Evolutionary conservation across 345 rosid species (phyloP).

Genomic region (Eucalyptus sp.): DNA sequence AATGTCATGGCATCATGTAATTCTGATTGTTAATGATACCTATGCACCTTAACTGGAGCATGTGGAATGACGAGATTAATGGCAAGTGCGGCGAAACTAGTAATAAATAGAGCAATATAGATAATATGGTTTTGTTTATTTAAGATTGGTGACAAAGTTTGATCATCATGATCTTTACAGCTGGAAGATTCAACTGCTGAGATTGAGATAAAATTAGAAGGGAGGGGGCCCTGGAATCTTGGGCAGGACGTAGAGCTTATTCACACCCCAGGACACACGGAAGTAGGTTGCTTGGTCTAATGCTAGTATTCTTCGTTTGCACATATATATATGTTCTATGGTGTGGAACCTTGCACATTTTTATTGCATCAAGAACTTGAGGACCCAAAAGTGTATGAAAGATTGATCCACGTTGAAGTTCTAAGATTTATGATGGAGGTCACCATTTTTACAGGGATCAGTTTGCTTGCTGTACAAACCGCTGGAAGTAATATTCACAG

Average conservation of each 20-base stretch:
- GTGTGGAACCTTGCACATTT: not conserved
- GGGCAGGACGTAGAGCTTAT: constrained; percentile 32
- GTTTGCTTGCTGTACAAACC: constrained; percentile 21
- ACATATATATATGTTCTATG: not conserved
- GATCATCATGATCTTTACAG: constrained; percentile 1
- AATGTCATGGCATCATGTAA: not conserved
- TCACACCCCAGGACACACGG: constrained; percentile 48
- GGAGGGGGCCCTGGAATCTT: constrained; percentile 56
- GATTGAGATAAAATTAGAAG: constrained; percentile 49
- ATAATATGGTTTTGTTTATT: not conserved
- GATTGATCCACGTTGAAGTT: not conserved
- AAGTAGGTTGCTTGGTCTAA: constrained; percentile 16
- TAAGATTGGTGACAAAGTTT: not conserved
- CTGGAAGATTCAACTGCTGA: constrained; percentile 31
- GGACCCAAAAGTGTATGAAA: not conserved
- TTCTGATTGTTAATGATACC: not conserved
- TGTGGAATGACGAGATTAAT: not conserved
- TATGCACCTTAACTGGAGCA: not conserved
- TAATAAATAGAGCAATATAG: not conserved
- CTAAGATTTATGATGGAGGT: not conserved
- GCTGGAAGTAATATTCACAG: constrained; percentile 14
- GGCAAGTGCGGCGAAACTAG: not conserved
- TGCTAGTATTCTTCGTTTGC: not conserved
- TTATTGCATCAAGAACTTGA: not conserved
- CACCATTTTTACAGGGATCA: constrained; percentile 12